phyloP scores from a whole-genome alignment of 1,139 yeast species.

The Magnusiomyces ingens region DNA sequence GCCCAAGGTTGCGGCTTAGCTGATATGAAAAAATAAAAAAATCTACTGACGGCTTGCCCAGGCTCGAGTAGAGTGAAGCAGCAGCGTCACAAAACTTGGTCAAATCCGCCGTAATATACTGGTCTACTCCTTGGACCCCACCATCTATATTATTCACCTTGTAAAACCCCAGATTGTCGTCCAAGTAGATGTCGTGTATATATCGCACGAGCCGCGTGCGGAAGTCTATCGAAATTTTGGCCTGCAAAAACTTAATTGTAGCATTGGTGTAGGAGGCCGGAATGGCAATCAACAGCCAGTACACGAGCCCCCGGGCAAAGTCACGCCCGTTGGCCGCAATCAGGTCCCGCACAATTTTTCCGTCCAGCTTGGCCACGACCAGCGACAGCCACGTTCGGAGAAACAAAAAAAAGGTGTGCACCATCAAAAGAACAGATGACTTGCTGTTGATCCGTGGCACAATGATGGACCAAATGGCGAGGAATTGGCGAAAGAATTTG shows the following conservation, averaged over 20 bases:
- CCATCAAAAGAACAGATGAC: slow-evolving; percentile 56
- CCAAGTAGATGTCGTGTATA: slow-evolving; percentile 84
- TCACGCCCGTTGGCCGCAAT: slow-evolving; percentile 76
- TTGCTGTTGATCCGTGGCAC: slow-evolving; percentile 68
- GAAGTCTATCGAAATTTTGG: slow-evolving; percentile 72
- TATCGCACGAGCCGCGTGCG: slow-evolving; percentile 80
- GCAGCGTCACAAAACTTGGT: slow-evolving; percentile 76
- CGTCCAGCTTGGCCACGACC: slow-evolving; percentile 82
- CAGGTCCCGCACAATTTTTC: slow-evolving; percentile 84
- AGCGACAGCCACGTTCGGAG: slow-evolving; percentile 84
- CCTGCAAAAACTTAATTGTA: slow-evolving; percentile 75
- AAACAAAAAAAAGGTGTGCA: slow-evolving; percentile 71
- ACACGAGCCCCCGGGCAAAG: slow-evolving; percentile 67
- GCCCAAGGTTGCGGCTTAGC: slow-evolving; percentile 77
- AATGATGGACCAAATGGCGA: slow-evolving; percentile 73
- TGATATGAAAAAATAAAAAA: slow-evolving; percentile 81
- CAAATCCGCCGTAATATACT: slow-evolving; percentile 81
- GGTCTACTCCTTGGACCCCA: slow-evolving; percentile 48
- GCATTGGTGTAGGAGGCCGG: slow-evolving; percentile 94
- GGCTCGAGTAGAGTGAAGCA: slow-evolving; percentile 75
- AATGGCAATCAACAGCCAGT: slow-evolving; percentile 85
- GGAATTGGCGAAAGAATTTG: slow-evolving; percentile 63
- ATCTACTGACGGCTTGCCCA: slow-evolving; percentile 90
- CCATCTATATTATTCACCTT: slow-evolving; percentile 45
- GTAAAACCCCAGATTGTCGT: slow-evolving; percentile 73